These are phyloP conservation scores for Trichoderma polysporum DNA, from an alignment of 2,329 filamentous ascomycete species.

Conservation along the genomic window DNA sequence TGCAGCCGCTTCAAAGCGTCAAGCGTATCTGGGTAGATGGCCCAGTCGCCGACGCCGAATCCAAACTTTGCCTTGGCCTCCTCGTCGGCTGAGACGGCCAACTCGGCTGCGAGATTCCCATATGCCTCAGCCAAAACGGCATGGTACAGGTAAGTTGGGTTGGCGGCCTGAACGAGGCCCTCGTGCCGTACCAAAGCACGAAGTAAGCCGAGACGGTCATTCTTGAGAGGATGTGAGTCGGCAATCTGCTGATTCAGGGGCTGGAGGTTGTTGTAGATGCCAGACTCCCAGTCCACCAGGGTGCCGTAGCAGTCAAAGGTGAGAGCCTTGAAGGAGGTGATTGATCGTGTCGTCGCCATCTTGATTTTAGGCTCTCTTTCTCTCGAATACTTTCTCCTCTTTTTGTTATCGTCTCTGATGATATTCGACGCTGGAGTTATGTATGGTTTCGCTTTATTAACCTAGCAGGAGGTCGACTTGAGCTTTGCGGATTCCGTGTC, in stretches of 20 bases:
- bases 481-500: background rate
- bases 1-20: slow-evolving; percentile 50
- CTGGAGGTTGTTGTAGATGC: slow-evolving; percentile 55
- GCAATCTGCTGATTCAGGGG: slow-evolving; percentile 48
- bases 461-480: background rate
- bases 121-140: slow-evolving; percentile 46
- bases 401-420: background rate
- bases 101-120: slow-evolving; percentile 34
- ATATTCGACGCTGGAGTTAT: background rate
- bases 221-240: slow-evolving; percentile 36
- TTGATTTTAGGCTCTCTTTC: background rate
- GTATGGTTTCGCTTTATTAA: background rate
- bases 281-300: slow-evolving; percentile 74
- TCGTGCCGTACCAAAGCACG: slow-evolving; percentile 50
- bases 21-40: slow-evolving; percentile 57
- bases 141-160: slow-evolving; percentile 42
- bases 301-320: slow-evolving; percentile 82
- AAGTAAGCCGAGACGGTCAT: slow-evolving; percentile 42
- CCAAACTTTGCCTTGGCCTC: slow-evolving; percentile 37
- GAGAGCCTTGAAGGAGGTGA: slow-evolving; percentile 44
- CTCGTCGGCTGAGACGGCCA: slow-evolving; percentile 33
- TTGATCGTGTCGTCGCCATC: slow-evolving; percentile 24
- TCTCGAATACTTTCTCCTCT: background rate
- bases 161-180: slow-evolving; percentile 57
- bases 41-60: slow-evolving; percentile 52